phyloP scores from a whole-genome alignment of 1,284 basidiomycete genomes.

The Tausonia pullulans region DNA sequence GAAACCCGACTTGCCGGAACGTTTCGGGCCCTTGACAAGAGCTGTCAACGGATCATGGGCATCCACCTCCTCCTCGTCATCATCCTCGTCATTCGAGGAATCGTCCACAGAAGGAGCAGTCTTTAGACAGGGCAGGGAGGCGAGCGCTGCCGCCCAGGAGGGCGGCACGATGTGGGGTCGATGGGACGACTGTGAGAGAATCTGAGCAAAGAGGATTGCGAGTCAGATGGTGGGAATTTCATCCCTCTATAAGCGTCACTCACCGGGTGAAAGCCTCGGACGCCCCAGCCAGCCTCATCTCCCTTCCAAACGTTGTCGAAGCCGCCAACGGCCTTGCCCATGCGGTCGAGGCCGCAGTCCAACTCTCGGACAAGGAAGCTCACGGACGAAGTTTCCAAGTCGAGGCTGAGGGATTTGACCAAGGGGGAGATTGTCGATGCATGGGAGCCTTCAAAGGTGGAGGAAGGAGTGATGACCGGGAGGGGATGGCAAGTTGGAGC shows the following conservation, averaged over 20 bases:
- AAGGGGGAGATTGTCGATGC: slow-evolving; percentile 13
- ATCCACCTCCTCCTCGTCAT: slow-evolving; percentile 13
- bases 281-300: slow-evolving; percentile 32
- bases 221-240: not conserved
- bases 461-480: slow-evolving; percentile 36
- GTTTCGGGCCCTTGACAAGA: slow-evolving; percentile 72
- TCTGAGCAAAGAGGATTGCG: slow-evolving; percentile 19
- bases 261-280: slow-evolving; percentile 49
- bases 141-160: slow-evolving; percentile 49
- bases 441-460: slow-evolving; percentile 11
- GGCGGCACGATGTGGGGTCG: slow-evolving; percentile 40
- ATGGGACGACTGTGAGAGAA: slow-evolving; percentile 23
- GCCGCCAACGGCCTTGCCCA: slow-evolving; percentile 29
- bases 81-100: not conserved
- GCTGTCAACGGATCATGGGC: slow-evolving; percentile 29
- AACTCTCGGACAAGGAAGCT: slow-evolving; percentile 29
- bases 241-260: slow-evolving; percentile 21
- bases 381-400: slow-evolving; percentile 1
- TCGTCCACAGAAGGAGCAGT: not conserved
- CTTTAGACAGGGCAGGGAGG: slow-evolving; percentile 15
- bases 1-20: slow-evolving; percentile 82
- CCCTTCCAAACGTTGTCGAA: slow-evolving; percentile 32
- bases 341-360: slow-evolving; percentile 27
- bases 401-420: slow-evolving; percentile 9
- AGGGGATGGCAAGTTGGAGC: slow-evolving; percentile 45